Evolutionary conservation across 1,284 basidiomycete species (phyloP).

Genomic region (Ceratobasidium sp.): DNA sequence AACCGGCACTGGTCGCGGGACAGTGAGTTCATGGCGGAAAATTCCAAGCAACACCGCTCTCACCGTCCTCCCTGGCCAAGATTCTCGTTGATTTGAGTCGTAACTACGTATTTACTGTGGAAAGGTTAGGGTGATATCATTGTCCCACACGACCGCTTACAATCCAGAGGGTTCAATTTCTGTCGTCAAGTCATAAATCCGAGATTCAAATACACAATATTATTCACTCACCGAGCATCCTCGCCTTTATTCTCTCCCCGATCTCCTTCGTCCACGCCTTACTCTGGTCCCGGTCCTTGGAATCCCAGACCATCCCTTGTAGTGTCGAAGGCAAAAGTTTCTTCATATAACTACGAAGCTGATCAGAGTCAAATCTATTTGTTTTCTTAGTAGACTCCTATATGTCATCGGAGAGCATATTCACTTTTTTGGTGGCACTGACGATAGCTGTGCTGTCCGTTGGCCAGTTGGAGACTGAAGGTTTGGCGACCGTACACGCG

Average conservation of each 20-base stretch:
- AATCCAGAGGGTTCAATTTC: constrained; percentile 78
- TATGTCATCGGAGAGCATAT: neutral
- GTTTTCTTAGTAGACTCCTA: constrained; percentile 51
- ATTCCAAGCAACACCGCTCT: constrained; percentile 45
- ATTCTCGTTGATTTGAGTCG: constrained; percentile 81
- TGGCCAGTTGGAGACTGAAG: constrained; percentile 17
- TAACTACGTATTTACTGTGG: constrained; percentile 76
- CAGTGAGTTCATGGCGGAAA: constrained; percentile 8
- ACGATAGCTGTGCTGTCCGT: constrained; percentile 5
- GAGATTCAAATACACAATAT: too few species aligned
- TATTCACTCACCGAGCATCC: constrained; percentile 63
- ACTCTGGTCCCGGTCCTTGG: constrained; percentile 68
- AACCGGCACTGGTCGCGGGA: constrained; percentile 57
- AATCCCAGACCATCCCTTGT: constrained; percentile 66
- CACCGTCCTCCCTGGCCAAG: constrained; percentile 78
- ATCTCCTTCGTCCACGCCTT: constrained; percentile 80
- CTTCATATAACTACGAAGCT: constrained; percentile 76
- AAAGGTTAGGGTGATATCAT: neutral
- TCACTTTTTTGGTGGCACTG: constrained; percentile 30
- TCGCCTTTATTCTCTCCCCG: constrained; percentile 76
- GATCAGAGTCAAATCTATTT: constrained; percentile 65
- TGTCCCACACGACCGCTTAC: constrained; percentile 58
- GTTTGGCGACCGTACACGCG: constrained; percentile 35
- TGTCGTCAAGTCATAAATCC: constrained; percentile 45
- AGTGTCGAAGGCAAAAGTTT: constrained; percentile 72